Conservation (phyloP, 768 basidiomycete species). For the Mycena chlorophos region DNA sequence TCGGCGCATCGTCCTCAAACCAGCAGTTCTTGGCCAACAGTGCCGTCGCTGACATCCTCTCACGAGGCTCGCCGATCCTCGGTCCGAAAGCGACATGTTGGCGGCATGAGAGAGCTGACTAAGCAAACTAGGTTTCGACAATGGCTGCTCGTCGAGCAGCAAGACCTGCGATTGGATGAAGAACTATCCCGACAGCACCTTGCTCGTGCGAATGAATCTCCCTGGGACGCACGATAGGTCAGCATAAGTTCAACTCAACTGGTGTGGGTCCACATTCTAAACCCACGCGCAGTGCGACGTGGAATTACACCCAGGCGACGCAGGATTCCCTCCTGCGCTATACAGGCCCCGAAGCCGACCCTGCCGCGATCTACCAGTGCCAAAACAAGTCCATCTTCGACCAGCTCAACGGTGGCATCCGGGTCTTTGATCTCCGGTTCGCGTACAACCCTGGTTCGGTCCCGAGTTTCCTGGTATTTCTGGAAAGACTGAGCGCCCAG, state of each 20-base stretch:
- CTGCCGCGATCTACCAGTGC: slow-evolving; percentile 15
- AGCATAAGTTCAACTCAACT: slow-evolving; percentile 17
- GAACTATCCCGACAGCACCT: slow-evolving; percentile 25
- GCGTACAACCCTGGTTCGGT: slow-evolving; percentile 17
- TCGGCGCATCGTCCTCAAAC: not conserved
- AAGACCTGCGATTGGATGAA: slow-evolving; percentile 30
- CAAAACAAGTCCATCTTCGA: slow-evolving; percentile 20
- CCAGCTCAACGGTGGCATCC: slow-evolving; percentile 17
- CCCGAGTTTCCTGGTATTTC: not conserved
- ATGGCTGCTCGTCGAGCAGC: slow-evolving; percentile 16
- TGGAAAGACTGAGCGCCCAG: not conserved
- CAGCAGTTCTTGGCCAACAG: slow-evolving; percentile 20
- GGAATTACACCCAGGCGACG: slow-evolving; percentile 27
- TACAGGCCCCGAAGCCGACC: slow-evolving; percentile 19
- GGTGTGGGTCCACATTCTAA: too few relatives aligned
- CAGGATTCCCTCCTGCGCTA: slow-evolving; percentile 24
- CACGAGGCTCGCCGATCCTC: slow-evolving; percentile 25
- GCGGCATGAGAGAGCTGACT: not conserved
- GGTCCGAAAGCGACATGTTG: slow-evolving; percentile 8
- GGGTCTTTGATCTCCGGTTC: slow-evolving; percentile 20
- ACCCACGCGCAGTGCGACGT: too few relatives aligned
- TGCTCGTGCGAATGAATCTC: slow-evolving; percentile 28
- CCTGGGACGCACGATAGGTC: slow-evolving; percentile 34
- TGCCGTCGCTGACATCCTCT: slow-evolving; percentile 21
- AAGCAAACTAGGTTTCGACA: slow-evolving; percentile 19